Conservation (phyloP, 306 rosid genomes). For the Lathyrus sativus region DNA sequence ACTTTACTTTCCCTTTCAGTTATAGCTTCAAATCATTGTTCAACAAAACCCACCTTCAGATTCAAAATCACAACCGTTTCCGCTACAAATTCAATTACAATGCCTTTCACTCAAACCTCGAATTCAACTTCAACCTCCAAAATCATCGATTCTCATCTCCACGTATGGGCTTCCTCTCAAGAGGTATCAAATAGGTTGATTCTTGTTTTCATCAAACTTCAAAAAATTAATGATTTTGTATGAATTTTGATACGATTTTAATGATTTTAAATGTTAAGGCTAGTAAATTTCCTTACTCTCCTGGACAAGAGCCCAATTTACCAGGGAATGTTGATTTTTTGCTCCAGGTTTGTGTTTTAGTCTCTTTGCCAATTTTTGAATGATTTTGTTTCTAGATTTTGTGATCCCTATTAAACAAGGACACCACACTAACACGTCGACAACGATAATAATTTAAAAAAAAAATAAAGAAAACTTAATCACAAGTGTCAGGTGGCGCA, state of each 20-base stretch:
- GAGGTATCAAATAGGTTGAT: slow-evolving; percentile 48
- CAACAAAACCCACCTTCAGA: slow-evolving; percentile 25
- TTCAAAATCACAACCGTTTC: slow-evolving; percentile 25
- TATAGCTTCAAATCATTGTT: slow-evolving; percentile 21
- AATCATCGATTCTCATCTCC: slow-evolving; percentile 81
- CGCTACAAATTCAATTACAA: slow-evolving; percentile 18
- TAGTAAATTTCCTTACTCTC: slow-evolving; percentile 69
- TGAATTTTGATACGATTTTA: neutral
- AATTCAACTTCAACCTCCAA: slow-evolving; percentile 39
- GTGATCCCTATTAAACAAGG: neutral
- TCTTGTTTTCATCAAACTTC: too few species aligned
- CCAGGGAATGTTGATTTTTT: slow-evolving; percentile 67
- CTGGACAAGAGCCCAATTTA: slow-evolving; percentile 77
- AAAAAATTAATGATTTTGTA: neutral
- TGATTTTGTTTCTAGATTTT: neutral
- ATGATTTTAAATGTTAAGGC: slow-evolving; percentile 48
- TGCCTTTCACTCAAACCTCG: slow-evolving; percentile 44
- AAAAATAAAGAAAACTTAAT: too few species aligned
- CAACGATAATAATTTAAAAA: too few species aligned
- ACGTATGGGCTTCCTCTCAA: slow-evolving; percentile 86
- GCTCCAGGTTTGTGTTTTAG: slow-evolving; percentile 57
- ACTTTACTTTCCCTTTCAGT: neutral
- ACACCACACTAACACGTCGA: too few species aligned
- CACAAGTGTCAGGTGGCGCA: too few species aligned
- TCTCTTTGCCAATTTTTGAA: neutral